Evolutionary conservation across 2,329 filamentous ascomycete genomes (phyloP).

Genomic region (Alternaria sp.): DNA sequence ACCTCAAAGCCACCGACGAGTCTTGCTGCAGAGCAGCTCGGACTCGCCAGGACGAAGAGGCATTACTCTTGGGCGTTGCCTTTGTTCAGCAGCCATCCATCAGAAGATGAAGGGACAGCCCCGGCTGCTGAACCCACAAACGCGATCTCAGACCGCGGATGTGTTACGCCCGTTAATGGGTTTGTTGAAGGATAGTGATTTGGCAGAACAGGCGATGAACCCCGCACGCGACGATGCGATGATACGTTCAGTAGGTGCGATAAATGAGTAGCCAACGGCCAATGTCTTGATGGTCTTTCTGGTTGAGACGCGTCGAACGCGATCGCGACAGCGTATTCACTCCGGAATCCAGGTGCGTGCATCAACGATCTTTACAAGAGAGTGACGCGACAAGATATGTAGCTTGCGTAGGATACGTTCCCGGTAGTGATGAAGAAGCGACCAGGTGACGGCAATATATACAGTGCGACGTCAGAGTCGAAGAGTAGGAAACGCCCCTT

Average conservation of each 20-base stretch:
- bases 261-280: too few relatives aligned
- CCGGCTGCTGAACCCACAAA: conserved; percentile 44
- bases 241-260: background rate
- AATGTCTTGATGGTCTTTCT: background rate
- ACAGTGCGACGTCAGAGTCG: background rate
- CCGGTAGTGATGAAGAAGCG: background rate
- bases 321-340: background rate
- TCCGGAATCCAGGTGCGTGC: background rate
- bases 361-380: background rate
- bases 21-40: conserved; percentile 24
- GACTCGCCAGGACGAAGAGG: conserved; percentile 9
- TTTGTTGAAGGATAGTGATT: background rate
- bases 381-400: background rate
- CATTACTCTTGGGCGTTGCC: conserved; percentile 46
- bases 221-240: background rate
- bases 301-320: background rate
- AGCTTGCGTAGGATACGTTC: too few relatives aligned
- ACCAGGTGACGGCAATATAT: background rate
- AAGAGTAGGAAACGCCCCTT: background rate
- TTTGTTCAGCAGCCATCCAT: conserved; percentile 47
- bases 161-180: conserved; percentile 30
- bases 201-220: background rate
- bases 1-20: conserved; percentile 15
- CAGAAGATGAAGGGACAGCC: conserved; percentile 28
- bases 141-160: conserved; percentile 33